A percentile compares a stretch with the other conserved stretches of the same genome.
These are phyloP conservation scores for Amniculicola lignicola DNA, from an alignment of 495 filamentous ascomycete species.

Conservation along the genomic window DNA sequence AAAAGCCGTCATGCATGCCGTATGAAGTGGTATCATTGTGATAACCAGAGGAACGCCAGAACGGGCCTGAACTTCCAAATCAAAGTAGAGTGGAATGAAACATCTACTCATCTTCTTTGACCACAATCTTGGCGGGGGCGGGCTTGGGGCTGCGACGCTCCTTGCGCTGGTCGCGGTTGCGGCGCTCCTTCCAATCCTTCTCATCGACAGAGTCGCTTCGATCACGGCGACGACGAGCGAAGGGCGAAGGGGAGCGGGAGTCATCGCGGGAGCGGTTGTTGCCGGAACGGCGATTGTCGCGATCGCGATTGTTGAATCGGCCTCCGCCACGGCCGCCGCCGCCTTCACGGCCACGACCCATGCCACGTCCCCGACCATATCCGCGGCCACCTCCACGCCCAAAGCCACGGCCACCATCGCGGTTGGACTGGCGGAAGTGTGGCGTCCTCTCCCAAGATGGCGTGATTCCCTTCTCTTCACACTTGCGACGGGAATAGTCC, in stretches of 20 bases:
- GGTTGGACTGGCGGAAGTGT: background rate
- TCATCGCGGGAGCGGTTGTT: constrained; percentile 1
- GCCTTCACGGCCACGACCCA: constrained; percentile 34
- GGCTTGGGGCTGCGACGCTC: background rate
- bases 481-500: constrained; percentile 79
- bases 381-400: constrained; percentile 16
- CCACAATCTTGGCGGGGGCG: constrained; percentile 10
- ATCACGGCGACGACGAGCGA: constrained; percentile 22
- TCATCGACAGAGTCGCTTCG: constrained; percentile 19
- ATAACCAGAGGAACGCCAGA: too few species aligned
- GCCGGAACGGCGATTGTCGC: constrained; percentile 22
- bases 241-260: constrained; percentile 29
- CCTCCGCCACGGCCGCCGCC: constrained; percentile 33
- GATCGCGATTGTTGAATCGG: constrained; percentile 18
- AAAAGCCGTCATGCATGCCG: too few species aligned
- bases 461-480: constrained; percentile 54
- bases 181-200: constrained; percentile 25
- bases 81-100: too few species aligned
- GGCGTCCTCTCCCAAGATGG: constrained; percentile 60
- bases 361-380: constrained; percentile 6
- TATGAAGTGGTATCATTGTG: too few species aligned
- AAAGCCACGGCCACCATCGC: background rate
- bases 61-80: too few species aligned
- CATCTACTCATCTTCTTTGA: constrained; percentile 14
- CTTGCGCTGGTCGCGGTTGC: constrained; percentile 4